Evolutionary conservation across 73 alveolate species (phyloP), one percentile per base, ranked within the genome.

Genomic region (Paramecium biaurelia): DNA sequence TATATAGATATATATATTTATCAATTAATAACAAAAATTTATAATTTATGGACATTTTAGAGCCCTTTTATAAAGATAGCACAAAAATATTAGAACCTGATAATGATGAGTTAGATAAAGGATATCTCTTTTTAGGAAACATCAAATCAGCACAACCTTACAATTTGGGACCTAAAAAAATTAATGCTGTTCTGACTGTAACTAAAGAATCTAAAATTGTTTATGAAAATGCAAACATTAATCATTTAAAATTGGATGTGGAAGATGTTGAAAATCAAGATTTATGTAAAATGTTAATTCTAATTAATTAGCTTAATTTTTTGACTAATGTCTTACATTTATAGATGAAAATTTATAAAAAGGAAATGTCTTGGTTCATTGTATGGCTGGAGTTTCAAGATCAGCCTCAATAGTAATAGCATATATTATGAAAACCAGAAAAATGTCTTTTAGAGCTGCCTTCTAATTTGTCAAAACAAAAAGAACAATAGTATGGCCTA

Each of bases 361-460:
- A 41, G 97, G 99, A 70, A 79, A 84, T 35, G 96, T 98, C 4
- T 93, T 98, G 34, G 98, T 96, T 5, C 99, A 98, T 88, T 96
- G 99, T 42, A 95, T 95, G 94, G 96, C 98, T 45, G 99, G 99
- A 7, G 96, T 97, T n/a, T 98, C 99, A 7, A 74, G 99, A 67
- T 92, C 97, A 38, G 96, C 99, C 4, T 86, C 99, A 0, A 94
- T 97, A 67, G 97, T 97, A 0, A 95, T 95, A 56, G 99, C 99
- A 4, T 98, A 95, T 93, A 56, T 98, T 85, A 96, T 98, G 96
- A 90, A 96, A 92, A 95, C 92, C 35, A 89, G 93, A 89, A 93
- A 94, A 56, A 92, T 96, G 97, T 92, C 93, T 8, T 87, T 95
- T 85, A 90, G 76, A 92, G 93, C 94, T 53, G 99, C 99, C 53